A percentile compares a stretch with the other conserved stretches of the same genome.
phyloP scores from a whole-genome alignment of 257 asterid species.

The Cordia subcordata region DNA sequence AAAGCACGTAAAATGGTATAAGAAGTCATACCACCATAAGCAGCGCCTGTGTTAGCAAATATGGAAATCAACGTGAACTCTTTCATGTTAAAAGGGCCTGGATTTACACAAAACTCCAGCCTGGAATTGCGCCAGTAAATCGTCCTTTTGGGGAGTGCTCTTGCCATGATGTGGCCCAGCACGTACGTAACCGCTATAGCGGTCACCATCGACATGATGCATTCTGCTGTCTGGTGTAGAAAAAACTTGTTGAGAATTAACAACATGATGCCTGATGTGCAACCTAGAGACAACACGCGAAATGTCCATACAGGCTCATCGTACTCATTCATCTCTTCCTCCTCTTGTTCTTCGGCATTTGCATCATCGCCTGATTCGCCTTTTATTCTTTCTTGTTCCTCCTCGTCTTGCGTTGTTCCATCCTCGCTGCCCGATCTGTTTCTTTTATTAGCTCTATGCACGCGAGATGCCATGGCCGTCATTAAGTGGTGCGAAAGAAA shows the following conservation, averaged over 20 bases:
- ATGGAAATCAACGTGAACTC: conserved; percentile 63
- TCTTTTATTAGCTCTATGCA: neutral
- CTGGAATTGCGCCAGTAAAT: conserved; percentile 30
- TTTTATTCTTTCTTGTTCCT: neutral
- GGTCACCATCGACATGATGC: conserved; percentile 44
- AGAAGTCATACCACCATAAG: conserved; percentile 52
- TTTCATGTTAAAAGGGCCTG: conserved; percentile 48
- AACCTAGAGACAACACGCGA: conserved; percentile 49
- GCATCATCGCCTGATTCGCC: neutral
- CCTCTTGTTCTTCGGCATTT: neutral
- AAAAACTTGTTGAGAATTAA: conserved; percentile 41
- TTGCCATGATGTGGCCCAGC: conserved; percentile 45
- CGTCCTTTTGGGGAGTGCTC: conserved; percentile 38
- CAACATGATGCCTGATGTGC: conserved; percentile 33
- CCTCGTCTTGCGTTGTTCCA: neutral
- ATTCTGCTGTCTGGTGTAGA: conserved; percentile 40
- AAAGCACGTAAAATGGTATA: conserved; percentile 14
- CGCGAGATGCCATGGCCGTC: too few relatives aligned
- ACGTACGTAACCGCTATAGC: conserved; percentile 28
- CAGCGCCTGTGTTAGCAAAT: conserved; percentile 58
- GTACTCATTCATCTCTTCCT: conserved; percentile 1
- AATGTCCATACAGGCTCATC: conserved; percentile 57
- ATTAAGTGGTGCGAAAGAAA: too few relatives aligned
- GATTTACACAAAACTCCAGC: conserved; percentile 49
- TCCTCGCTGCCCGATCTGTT: neutral